A percentile compares a stretch with the other conserved stretches of the same genome.
Conservation (phyloP, 305 asterid species). For the Fraxinus ornus region DNA sequence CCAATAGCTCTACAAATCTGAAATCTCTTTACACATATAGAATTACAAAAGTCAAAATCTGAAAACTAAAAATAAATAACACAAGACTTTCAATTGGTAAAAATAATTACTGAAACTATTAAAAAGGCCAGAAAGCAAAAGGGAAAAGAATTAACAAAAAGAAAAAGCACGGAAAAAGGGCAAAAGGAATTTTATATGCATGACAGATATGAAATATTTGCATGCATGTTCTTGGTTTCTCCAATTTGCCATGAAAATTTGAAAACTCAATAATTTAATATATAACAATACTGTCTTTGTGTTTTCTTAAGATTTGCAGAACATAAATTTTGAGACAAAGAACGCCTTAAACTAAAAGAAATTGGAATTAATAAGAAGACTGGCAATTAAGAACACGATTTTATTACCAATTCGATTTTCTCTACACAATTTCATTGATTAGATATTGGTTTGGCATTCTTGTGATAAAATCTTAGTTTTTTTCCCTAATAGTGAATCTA, state of each 20-base stretch:
- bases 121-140: not conserved
- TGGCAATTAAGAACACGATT: not conserved
- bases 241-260: not conserved
- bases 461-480: conserved; percentile 37
- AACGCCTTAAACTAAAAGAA: not conserved
- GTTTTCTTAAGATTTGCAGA: not conserved
- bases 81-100: not conserved
- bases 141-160: not conserved
- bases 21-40: not conserved
- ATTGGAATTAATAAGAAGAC: not conserved
- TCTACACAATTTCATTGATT: not conserved
- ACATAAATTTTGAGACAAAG: not conserved
- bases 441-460: conserved; percentile 42
- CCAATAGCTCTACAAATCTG: not conserved
- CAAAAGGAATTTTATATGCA: not conserved
- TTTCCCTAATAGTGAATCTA: conserved; percentile 31
- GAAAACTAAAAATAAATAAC: not conserved
- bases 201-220: not conserved
- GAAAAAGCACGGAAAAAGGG: not conserved
- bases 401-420: not conserved
- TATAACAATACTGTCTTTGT: not conserved
- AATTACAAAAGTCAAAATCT: not conserved
- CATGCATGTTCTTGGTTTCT: not conserved
- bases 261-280: not conserved
- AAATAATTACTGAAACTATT: not conserved